Conservation (phyloP, 768 basidiomycete species). For the Glaciozyma martinii region DNA sequence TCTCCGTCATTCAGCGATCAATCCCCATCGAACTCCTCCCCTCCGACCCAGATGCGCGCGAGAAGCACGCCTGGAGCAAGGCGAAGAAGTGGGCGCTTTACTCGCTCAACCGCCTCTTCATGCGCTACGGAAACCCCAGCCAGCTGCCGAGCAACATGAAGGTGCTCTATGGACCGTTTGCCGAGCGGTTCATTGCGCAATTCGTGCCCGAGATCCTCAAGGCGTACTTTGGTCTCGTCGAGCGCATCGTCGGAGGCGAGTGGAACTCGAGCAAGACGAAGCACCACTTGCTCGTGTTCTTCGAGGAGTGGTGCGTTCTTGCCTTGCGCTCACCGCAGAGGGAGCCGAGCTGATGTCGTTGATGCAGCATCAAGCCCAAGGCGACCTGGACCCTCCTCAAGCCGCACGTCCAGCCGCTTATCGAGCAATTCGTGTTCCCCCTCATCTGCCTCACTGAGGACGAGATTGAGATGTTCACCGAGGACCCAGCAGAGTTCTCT, state of each 20-base stretch:
- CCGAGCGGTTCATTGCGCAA: slow-evolving; percentile 83
- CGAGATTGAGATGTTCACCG: slow-evolving; percentile 62
- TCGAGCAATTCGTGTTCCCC: slow-evolving; percentile 77
- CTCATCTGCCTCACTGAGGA: slow-evolving; percentile 67
- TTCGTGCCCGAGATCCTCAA: slow-evolving; percentile 84
- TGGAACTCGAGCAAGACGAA: slow-evolving; percentile 72
- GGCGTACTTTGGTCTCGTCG: slow-evolving; percentile 61
- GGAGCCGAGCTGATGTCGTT: background rate
- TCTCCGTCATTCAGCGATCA: slow-evolving; percentile 63
- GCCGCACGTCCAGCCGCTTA: slow-evolving; percentile 67
- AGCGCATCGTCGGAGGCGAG: slow-evolving; percentile 63
- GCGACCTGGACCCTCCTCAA: slow-evolving; percentile 82
- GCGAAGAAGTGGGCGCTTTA: slow-evolving; percentile 88
- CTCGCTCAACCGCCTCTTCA: slow-evolving; percentile 69
- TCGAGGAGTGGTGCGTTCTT: slow-evolving; percentile 69
- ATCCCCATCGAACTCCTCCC: slow-evolving; percentile 50
- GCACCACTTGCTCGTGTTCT: slow-evolving; percentile 73
- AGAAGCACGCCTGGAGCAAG: slow-evolving; percentile 79
- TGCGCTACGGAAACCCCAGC: slow-evolving; percentile 76
- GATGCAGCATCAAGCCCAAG: slow-evolving; percentile 72
- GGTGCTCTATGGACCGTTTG: slow-evolving; percentile 59
- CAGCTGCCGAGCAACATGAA: slow-evolving; percentile 64
- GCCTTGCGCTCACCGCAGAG: background rate
- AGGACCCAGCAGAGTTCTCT: slow-evolving; percentile 76
- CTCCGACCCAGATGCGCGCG: slow-evolving; percentile 63